phyloP scores from a whole-genome alignment of 495 filamentous ascomycete genomes.

The Penicillium diatomitis region DNA sequence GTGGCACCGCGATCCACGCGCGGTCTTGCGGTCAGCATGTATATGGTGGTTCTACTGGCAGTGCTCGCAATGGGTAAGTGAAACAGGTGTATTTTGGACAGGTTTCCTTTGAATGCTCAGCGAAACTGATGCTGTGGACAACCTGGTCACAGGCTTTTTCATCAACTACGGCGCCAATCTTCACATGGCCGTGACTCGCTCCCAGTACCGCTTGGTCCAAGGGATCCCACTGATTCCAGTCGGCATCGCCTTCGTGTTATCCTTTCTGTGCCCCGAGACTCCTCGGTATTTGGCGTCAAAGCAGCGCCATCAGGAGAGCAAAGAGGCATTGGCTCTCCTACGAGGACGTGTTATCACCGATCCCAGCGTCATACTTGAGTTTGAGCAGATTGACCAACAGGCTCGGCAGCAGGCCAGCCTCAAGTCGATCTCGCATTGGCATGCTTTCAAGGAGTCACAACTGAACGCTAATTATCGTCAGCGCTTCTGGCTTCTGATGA shows the following conservation, averaged over 20 bases:
- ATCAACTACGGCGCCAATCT: conserved; percentile 37
- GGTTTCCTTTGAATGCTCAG: not conserved
- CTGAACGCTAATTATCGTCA: conserved; percentile 34
- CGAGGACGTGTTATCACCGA: conserved; percentile 25
- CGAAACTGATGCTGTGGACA: not conserved
- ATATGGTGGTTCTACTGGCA: conserved; percentile 39
- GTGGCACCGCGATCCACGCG: conserved; percentile 40
- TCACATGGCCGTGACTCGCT: conserved; percentile 30
- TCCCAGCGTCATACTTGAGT: conserved; percentile 24
- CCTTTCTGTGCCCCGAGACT: conserved; percentile 31
- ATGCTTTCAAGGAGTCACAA: conserved; percentile 34
- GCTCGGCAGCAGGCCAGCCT: conserved; percentile 21
- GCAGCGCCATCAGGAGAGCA: conserved; percentile 23
- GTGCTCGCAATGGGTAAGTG: conserved; percentile 31
- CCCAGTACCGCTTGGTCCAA: conserved; percentile 38
- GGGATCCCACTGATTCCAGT: conserved; percentile 34
- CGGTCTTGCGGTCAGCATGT: conserved; percentile 40
- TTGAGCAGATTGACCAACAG: conserved; percentile 26
- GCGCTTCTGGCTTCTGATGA: conserved; percentile 37
- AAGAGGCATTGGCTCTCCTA: conserved; percentile 30
- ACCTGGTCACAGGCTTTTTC: conserved; percentile 31
- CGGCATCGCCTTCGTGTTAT: conserved; percentile 27
- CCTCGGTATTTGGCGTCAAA: conserved; percentile 35
- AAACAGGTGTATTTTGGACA: not conserved
- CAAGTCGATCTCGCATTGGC: conserved; percentile 27